Percentiles rank a stretch among this genome's conserved stretches.
phyloP scores from a whole-genome alignment of 2,329 filamentous ascomycete genomes.

The Hirsutella minnesotensis region DNA sequence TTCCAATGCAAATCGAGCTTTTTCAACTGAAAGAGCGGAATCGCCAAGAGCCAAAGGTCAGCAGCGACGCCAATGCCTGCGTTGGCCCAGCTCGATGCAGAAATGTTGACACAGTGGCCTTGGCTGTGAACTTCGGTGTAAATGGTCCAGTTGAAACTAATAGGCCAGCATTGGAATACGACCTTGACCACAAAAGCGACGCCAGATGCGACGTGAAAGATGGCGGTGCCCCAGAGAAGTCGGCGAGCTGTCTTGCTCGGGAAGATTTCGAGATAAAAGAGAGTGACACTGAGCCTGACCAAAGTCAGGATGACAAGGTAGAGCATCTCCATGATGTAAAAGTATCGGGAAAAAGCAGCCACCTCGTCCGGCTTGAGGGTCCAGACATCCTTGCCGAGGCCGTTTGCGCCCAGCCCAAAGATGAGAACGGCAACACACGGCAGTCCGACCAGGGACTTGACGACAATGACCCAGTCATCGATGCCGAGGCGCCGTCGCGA shows the following conservation, averaged over 20 bases:
- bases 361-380: conserved; percentile 28
- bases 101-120: conserved; percentile 34
- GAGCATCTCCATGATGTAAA: conserved; percentile 29
- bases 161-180: conserved; percentile 38
- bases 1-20: conserved; percentile 30
- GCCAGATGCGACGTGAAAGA: conserved; percentile 26
- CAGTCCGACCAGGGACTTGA: conserved; percentile 15
- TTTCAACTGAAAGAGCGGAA: conserved; percentile 34
- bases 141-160: conserved; percentile 38
- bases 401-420: conserved; percentile 22
- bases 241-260: conserved; percentile 23
- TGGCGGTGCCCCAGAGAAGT: conserved; percentile 29
- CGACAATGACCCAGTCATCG: conserved; percentile 25
- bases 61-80: conserved; percentile 38
- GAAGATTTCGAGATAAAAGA: conserved; percentile 46
- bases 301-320: conserved; percentile 35
- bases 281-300: conserved; percentile 38
- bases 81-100: conserved; percentile 36
- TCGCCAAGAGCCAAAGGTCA: conserved; percentile 38
- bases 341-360: conserved; percentile 27
- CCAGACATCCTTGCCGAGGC: conserved; percentile 40
- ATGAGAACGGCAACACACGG: conserved; percentile 19
- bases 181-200: conserved; percentile 29
- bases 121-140: conserved; percentile 30
- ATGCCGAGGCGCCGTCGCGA: conserved; percentile 21